Evolutionary conservation across 2,329 filamentous ascomycete species (phyloP), one percentile per base, ranked within the genome.

Genomic region (Parafenestella ontariensis): DNA sequence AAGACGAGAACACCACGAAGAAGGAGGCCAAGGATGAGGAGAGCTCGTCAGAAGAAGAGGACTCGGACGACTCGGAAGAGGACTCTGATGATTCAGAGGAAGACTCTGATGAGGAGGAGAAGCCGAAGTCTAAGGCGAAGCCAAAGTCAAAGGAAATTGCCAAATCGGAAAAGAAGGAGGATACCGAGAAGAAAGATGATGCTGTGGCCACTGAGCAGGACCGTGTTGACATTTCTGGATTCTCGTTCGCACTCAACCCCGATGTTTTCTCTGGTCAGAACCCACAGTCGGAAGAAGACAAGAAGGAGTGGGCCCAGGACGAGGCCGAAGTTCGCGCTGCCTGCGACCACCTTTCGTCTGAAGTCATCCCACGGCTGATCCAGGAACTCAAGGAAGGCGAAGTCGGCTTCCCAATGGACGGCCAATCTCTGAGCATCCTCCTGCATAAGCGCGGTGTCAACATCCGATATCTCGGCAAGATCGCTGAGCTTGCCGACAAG

Each of bases 381-480:
- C 87, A 89, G 58, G 94, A 99, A 69, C 85, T 99, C 54, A 89
- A 90, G 71, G 91, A 96, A 62, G 93, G 92, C 6, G 94, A 99
- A 65, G 89, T 96, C 63, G 95, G 94, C 68, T 98, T 98, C 81
- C 95, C 95, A 11, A 97, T 98, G 92, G 96, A 99, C 68, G 95
- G 95, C n/a, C 86, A 90, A 70, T 97, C 94, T 18, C 82, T 99
- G 54, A 91, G 89, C 68, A 87, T 88, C 62, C 85, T 97, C 46
- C 83, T 99, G 71, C 95, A 99, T 82, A 96, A 96, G 83, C 91
- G 94, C 37, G 95, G 95, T 78, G 93, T 99, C 81, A 99, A 99
- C 79, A 85, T 98, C 59, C 87, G 96, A 70, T 99, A 99, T 76
- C 84, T 98, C n/a, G 95, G 95, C 62, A 89, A 88, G 76, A 78